phyloP scores from a whole-genome alignment of 1,284 basidiomycete species.

The Trichosporon faecale region DNA sequence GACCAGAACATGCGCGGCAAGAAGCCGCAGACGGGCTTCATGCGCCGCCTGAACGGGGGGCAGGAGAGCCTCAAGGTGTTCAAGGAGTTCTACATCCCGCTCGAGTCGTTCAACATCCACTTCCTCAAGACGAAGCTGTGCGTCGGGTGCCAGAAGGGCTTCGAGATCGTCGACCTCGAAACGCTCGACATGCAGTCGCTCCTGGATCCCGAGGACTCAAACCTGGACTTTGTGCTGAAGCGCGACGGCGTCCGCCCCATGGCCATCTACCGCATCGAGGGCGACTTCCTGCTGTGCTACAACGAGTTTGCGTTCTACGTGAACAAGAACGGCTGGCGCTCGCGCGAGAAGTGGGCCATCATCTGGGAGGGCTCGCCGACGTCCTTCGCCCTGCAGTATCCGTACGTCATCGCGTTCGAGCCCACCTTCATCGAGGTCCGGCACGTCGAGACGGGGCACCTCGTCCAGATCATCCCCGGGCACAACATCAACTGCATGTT shows the following conservation, averaged over 20 bases:
- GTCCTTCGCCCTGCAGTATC: constrained; percentile 91
- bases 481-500: constrained; percentile 84
- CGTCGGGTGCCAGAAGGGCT: constrained; percentile 96
- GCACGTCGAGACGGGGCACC: constrained; percentile 85
- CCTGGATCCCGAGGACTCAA: constrained; percentile 86
- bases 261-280: constrained; percentile 94
- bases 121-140: constrained; percentile 98
- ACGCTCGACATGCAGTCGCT: constrained; percentile 95
- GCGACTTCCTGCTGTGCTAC: constrained; percentile 96
- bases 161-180: constrained; percentile 98
- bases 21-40: constrained; percentile 79
- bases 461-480: constrained; percentile 94
- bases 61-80: constrained; percentile 93
- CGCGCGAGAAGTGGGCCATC: constrained; percentile 87
- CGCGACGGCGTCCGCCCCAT: constrained; percentile 86
- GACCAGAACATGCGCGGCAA: constrained; percentile 80
- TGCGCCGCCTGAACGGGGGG: constrained; percentile 80
- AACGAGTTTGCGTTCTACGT: constrained; percentile 99
- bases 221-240: constrained; percentile 90
- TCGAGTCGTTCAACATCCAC: constrained; percentile 93
- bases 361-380: constrained; percentile 95
- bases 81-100: constrained; percentile 99
- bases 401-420: constrained; percentile 96
- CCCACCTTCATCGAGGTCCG: constrained; percentile 95
- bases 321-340: constrained; percentile 91